Conservation (phyloP, 1,139 yeast species). For the Lodderomyces theae region DNA sequence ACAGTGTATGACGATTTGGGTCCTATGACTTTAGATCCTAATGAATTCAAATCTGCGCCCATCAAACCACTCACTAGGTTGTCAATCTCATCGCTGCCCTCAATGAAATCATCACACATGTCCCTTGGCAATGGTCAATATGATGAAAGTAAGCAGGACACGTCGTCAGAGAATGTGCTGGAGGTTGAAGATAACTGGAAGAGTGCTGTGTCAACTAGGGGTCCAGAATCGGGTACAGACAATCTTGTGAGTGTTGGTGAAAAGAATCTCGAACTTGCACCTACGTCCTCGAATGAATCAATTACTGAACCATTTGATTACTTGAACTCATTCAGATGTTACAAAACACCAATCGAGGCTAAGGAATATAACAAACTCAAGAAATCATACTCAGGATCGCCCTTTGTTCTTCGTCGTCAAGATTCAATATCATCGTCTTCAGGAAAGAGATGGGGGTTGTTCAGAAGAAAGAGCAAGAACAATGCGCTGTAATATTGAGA, state of each 20-base stretch:
- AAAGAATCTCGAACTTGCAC: not conserved
- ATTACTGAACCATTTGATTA: not conserved
- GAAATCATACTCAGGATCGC: not conserved
- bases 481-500: not conserved
- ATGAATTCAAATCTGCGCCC: constrained; percentile 1
- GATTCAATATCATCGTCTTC: not conserved
- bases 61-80: constrained; percentile 2
- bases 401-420: no score
- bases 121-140: constrained; percentile 5
- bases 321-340: not conserved
- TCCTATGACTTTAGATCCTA: not conserved
- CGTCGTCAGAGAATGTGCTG: not conserved
- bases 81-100: constrained; percentile 7
- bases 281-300: not conserved
- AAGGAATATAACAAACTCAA: not conserved
- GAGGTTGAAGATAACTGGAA: not conserved
- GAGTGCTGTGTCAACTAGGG: not conserved
- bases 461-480: not conserved
- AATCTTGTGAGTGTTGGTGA: not conserved
- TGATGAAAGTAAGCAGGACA: no score
- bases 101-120: constrained; percentile 9
- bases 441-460: not conserved
- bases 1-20: not conserved
- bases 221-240: not conserved
- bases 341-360: not conserved